A percentile compares a stretch with the other conserved stretches of the same genome.
phyloP scores from a whole-genome alignment of 2,329 filamentous ascomycete genomes.

The Nothophaeocryptopus gaeumannii region DNA sequence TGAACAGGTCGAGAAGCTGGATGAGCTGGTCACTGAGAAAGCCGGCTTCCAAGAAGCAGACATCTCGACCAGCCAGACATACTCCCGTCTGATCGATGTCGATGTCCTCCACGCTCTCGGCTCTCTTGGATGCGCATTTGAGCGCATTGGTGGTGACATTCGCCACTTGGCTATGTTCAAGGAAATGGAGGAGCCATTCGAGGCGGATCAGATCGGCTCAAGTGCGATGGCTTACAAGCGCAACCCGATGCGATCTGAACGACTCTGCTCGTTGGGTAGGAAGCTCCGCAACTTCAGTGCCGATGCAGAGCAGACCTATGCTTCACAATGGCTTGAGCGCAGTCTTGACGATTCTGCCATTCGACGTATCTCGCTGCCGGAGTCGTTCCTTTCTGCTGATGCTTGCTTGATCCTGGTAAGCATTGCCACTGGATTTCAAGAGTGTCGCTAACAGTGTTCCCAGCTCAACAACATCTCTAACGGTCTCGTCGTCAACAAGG shows the following conservation, averaged over 20 bases:
- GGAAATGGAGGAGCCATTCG: constrained; percentile 82
- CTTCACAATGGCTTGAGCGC: constrained; percentile 73
- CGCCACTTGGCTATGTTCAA: constrained; percentile 72
- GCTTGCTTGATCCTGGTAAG: constrained; percentile 58
- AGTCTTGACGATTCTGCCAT: constrained; percentile 75
- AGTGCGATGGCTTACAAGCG: constrained; percentile 68
- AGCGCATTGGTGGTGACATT: constrained; percentile 72
- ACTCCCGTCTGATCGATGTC: constrained; percentile 78
- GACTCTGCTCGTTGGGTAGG: constrained; percentile 58
- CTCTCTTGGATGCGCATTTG: constrained; percentile 74
- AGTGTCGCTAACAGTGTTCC: background rate
- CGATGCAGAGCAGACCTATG: constrained; percentile 64
- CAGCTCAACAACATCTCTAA: constrained; percentile 66
- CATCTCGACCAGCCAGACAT: constrained; percentile 69
- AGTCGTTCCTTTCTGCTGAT: constrained; percentile 50
- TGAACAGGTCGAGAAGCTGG: constrained; percentile 59
- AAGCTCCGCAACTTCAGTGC: constrained; percentile 49
- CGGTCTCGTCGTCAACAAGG: constrained; percentile 73
- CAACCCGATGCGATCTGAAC: constrained; percentile 58
- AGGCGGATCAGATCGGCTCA: constrained; percentile 72
- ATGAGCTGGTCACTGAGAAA: constrained; percentile 63
- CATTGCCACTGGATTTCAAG: background rate
- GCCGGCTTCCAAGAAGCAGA: constrained; percentile 62
- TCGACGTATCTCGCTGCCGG: constrained; percentile 53
- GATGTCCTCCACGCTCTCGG: constrained; percentile 76